phyloP scores from a whole-genome alignment of 768 basidiomycete species.

The Termitomyces sp. region DNA sequence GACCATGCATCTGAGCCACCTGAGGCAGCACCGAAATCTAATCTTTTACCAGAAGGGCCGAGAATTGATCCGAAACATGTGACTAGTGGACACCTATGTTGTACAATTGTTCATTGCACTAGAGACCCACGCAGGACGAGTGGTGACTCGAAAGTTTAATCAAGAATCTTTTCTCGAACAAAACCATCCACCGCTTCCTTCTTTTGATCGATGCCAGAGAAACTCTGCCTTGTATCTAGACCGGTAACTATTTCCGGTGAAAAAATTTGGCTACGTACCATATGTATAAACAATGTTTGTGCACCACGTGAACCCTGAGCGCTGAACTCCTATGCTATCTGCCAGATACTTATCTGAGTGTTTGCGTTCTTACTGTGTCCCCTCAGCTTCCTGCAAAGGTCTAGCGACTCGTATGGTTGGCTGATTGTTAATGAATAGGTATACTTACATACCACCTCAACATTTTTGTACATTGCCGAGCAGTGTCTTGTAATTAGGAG shows the following conservation, averaged over 20 bases:
- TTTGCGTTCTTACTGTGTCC: conserved; percentile 47
- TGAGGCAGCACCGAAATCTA: background rate
- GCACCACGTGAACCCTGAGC: background rate
- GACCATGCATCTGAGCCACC: no score
- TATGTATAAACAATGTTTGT: background rate
- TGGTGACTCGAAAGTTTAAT: no score
- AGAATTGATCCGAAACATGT: background rate
- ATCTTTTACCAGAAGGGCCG: background rate
- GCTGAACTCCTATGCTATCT: conserved; percentile 35
- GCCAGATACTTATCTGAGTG: conserved; percentile 45
- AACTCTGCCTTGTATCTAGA: background rate
- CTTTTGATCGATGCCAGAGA: background rate
- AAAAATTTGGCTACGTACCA: background rate
- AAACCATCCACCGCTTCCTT: background rate
- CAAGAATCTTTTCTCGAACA: no score
- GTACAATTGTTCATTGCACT: background rate
- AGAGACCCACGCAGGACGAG: background rate
- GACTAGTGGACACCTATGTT: background rate
- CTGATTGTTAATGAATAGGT: background rate
- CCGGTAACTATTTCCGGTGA: background rate
- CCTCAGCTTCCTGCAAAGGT: conserved; percentile 26
- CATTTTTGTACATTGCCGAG: conserved; percentile 38
- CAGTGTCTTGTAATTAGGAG: conserved; percentile 31
- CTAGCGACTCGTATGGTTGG: conserved; percentile 32
- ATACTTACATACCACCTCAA: background rate